Conservation (phyloP, 352 stramenopile species). For the Hyaloperonospora brassicae region DNA sequence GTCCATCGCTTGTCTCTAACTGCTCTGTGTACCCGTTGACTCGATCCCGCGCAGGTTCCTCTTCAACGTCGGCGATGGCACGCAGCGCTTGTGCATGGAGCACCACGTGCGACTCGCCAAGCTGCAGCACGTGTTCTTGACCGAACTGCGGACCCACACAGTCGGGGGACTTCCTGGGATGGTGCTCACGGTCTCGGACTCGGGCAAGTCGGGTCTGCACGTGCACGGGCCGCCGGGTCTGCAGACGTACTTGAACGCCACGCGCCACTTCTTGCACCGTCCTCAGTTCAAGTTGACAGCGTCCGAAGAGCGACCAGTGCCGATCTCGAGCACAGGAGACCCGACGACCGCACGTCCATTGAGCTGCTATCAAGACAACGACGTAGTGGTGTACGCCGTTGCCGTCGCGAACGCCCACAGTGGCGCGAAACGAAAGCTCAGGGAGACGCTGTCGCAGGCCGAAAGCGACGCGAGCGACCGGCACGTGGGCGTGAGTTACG, state of each 20-base stretch:
- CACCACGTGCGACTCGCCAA: constrained; percentile 84
- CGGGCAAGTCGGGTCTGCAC: constrained; percentile 61
- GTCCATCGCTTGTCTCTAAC: too few species aligned
- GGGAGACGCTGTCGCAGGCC: constrained; percentile 19
- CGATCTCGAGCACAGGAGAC: too few species aligned
- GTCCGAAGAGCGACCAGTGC: constrained; percentile 21
- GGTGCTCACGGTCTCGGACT: constrained; percentile 85
- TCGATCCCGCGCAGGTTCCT: constrained; percentile 46
- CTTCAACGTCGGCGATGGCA: constrained; percentile 87
- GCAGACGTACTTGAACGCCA: constrained; percentile 60
- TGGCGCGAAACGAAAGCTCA: constrained; percentile 56
- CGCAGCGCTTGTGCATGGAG: constrained; percentile 87
- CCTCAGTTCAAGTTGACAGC: constrained; percentile 50
- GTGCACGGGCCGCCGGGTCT: constrained; percentile 69
- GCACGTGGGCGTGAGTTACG: constrained; percentile 56
- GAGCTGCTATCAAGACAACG: constrained; percentile 45
- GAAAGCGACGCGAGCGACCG: constrained; percentile 5
- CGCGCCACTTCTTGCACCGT: constrained; percentile 77
- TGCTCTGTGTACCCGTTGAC: constrained; percentile 4
- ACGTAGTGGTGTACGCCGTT: constrained; percentile 46
- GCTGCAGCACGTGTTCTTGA: constrained; percentile 79
- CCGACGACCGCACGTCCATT: too few species aligned
- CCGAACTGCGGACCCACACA: constrained; percentile 67
- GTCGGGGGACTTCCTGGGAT: constrained; percentile 82
- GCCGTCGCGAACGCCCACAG: constrained; percentile 23